Conservation (phyloP, 305 asterid genomes). For the Nicotiana rustica region DNA sequence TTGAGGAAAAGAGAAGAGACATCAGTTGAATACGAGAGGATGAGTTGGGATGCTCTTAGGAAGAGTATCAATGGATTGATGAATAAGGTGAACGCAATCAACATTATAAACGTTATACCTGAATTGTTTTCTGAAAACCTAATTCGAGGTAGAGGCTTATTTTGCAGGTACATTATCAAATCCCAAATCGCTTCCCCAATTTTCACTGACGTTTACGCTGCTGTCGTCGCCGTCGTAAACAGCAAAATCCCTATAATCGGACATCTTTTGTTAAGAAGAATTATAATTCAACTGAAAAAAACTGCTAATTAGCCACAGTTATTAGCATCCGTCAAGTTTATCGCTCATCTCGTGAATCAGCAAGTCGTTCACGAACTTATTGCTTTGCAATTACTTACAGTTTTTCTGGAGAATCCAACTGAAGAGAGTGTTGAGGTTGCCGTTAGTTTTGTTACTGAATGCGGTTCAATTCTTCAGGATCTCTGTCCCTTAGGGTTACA, state of each 20-base stretch:
- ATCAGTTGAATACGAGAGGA: conserved; percentile 23
- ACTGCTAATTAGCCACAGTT: conserved; percentile 38
- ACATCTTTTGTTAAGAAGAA: conserved; percentile 33
- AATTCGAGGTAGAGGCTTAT: conserved; percentile 45
- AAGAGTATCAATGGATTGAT: conserved; percentile 40
- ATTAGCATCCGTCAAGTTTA: conserved; percentile 28
- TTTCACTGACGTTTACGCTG: conserved; percentile 33
- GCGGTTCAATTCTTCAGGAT: conserved; percentile 42
- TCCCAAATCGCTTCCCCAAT: conserved; percentile 5
- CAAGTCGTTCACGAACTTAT: conserved; percentile 40
- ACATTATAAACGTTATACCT: conserved; percentile 28
- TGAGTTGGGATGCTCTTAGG: conserved; percentile 43
- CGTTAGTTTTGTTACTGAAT: conserved; percentile 47
- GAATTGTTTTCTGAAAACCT: conserved; percentile 37
- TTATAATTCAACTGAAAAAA: conserved; percentile 30
- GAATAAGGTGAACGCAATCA: conserved; percentile 35
- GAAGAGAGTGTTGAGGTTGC: conserved; percentile 44
- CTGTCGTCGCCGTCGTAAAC: conserved; percentile 39
- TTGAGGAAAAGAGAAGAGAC: background rate
- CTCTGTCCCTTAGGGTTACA: conserved; percentile 28
- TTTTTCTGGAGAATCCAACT: conserved; percentile 42
- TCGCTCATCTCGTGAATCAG: conserved; percentile 52
- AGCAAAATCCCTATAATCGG: conserved; percentile 40
- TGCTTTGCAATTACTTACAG: conserved; percentile 39
- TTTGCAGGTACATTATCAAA: conserved; percentile 39